These are phyloP conservation scores for Neurospora sp. DNA, from an alignment of 495 filamentous ascomycete species.

Conservation along the genomic window DNA sequence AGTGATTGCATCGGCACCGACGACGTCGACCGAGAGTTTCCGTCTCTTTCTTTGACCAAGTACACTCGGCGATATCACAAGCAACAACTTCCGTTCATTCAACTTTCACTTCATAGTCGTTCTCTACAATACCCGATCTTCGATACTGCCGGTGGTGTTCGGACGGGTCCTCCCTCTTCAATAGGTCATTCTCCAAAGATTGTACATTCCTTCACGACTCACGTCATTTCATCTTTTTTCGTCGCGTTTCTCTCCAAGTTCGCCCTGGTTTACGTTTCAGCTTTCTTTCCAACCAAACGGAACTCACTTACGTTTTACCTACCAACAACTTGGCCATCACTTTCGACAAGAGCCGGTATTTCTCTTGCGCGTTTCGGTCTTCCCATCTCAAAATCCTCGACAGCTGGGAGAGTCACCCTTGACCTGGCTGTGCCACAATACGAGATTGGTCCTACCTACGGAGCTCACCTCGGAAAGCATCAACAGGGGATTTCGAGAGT, in stretches of 20 bases:
- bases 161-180: neutral
- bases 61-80: neutral
- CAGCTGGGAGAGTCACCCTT: neutral
- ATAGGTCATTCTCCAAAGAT: neutral
- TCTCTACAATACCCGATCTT: neutral
- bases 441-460: slow-evolving; percentile 13
- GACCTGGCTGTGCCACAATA: slow-evolving; percentile 9
- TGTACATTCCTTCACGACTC: neutral
- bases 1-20: neutral
- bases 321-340: neutral
- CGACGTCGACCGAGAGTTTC: neutral
- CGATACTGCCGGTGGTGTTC: neutral
- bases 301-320: neutral
- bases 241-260: neutral
- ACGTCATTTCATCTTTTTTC: neutral
- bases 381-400: neutral
- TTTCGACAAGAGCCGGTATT: neutral
- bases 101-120: neutral
- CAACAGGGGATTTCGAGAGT: neutral
- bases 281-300: neutral
- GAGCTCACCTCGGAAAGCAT: neutral
- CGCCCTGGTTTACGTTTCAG: neutral
- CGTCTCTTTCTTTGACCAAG: neutral
- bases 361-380: neutral
- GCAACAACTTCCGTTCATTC: neutral